Conservation (phyloP, 2,329 filamentous ascomycete genomes). For the Dactylonectria estremocensis region DNA sequence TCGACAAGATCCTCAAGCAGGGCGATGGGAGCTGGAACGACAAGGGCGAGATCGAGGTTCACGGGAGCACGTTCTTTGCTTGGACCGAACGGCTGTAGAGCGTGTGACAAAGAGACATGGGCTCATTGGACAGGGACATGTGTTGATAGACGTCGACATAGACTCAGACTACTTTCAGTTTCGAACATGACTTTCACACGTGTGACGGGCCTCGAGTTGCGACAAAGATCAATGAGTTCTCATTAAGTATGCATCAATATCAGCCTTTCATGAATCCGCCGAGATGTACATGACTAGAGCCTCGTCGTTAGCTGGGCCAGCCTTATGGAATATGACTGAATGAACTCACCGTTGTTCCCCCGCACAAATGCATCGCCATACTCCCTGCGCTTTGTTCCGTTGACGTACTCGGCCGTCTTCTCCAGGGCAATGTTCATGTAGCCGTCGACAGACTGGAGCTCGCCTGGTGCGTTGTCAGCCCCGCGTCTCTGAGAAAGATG, state of each 20-base stretch:
- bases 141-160: not conserved
- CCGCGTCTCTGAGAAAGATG: not conserved
- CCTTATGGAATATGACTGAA: not conserved
- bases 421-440: slow-evolving; percentile 99
- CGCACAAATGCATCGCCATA: slow-evolving; percentile 97
- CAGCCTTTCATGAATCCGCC: slow-evolving; percentile 65
- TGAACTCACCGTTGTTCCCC: slow-evolving; percentile 87
- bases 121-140: not conserved
- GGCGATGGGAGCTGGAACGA: slow-evolving; percentile 72
- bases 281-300: slow-evolving; percentile 78
- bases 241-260: slow-evolving; percentile 36
- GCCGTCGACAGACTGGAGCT: slow-evolving; percentile 96
- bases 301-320: slow-evolving; percentile 27
- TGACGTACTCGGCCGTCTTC: slow-evolving; percentile 92
- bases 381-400: slow-evolving; percentile 84
- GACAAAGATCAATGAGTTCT: slow-evolving; percentile 34
- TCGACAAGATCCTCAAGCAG: slow-evolving; percentile 68
- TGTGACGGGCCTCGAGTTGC: not conserved
- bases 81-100: slow-evolving; percentile 70
- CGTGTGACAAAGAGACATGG: slow-evolving; percentile 43
- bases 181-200: not conserved
- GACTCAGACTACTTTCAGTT: no score
- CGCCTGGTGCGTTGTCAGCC: slow-evolving; percentile 70
- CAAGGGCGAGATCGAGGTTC: slow-evolving; percentile 73
- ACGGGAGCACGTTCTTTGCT: slow-evolving; percentile 74